These are phyloP conservation scores for Candida michaelii DNA, from an alignment of 805 yeast genomes.

Conservation along the genomic window DNA sequence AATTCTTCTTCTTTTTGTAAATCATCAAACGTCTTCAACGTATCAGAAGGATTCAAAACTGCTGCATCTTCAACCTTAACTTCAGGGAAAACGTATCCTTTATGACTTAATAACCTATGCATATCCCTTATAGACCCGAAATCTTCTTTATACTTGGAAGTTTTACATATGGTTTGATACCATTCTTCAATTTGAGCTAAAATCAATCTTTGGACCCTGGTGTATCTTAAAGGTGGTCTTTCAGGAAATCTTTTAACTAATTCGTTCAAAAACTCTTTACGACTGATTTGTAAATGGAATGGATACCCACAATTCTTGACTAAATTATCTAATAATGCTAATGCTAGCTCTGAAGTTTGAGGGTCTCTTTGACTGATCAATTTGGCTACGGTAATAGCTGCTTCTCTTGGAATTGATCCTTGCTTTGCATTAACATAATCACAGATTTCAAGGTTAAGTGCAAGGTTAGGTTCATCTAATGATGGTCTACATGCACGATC, in stretches of 20 bases:
- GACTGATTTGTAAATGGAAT: slow-evolving; percentile 88
- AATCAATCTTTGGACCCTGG: slow-evolving; percentile 79
- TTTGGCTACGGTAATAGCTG: slow-evolving; percentile 81
- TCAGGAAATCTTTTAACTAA: slow-evolving; percentile 93
- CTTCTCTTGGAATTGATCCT: slow-evolving; percentile 88
- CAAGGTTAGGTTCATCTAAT: slow-evolving; percentile 81
- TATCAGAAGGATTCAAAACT: slow-evolving; percentile 86
- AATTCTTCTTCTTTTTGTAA: slow-evolving; percentile 88
- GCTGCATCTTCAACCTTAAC: slow-evolving; percentile 88
- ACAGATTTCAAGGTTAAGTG: slow-evolving; percentile 86
- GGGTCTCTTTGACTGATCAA: slow-evolving; percentile 80
- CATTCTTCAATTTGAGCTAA: slow-evolving; percentile 94
- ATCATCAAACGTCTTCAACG: slow-evolving; percentile 83
- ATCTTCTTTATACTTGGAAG: slow-evolving; percentile 88
- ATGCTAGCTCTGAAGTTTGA: slow-evolving; percentile 80
- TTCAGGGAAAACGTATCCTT: slow-evolving; percentile 93
- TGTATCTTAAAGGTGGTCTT: slow-evolving; percentile 82
- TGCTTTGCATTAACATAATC: slow-evolving; percentile 91
- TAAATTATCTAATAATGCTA: slow-evolving; percentile 79
- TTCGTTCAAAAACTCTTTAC: slow-evolving; percentile 92
- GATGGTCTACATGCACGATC: slow-evolving; percentile 88
- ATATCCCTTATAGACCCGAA: slow-evolving; percentile 90
- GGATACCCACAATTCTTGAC: slow-evolving; percentile 99
- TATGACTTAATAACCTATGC: slow-evolving; percentile 86
- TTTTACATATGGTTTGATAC: slow-evolving; percentile 91